Evolutionary conservation across 768 basidiomycete genomes (phyloP).

Genomic region (Lentinula detonsa): DNA sequence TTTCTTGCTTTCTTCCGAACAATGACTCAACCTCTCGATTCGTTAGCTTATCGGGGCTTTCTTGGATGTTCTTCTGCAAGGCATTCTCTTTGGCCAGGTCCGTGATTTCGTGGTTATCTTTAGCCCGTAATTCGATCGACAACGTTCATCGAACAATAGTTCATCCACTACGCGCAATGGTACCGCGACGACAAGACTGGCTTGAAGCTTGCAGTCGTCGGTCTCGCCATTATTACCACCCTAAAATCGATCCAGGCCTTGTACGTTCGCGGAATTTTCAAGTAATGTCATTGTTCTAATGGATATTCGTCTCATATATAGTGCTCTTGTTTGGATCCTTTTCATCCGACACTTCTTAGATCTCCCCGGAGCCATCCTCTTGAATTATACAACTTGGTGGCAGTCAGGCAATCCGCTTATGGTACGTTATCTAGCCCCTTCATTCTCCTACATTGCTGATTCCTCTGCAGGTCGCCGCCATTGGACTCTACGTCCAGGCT

Average conservation of each 20-base stretch:
- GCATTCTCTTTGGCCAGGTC: constrained; percentile 24
- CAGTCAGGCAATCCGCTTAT: constrained; percentile 23
- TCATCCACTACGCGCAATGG: constrained; percentile 19
- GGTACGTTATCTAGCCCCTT: constrained; percentile 11
- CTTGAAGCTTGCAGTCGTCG: constrained; percentile 16
- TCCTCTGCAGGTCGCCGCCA: constrained; percentile 19
- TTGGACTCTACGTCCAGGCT: constrained; percentile 25
- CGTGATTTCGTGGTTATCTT: not conserved
- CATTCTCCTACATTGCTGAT: not conserved
- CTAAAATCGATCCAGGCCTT: constrained; percentile 25
- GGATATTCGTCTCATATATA: constrained; percentile 5
- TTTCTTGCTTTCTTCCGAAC: not conserved
- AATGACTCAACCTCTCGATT: not conserved
- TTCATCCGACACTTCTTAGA: constrained; percentile 22
- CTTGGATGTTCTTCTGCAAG: constrained; percentile 23
- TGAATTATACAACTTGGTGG: constrained; percentile 27
- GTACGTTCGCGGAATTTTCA: constrained; percentile 12
- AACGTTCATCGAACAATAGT: constrained; percentile 10
- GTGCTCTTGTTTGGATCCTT: constrained; percentile 24
- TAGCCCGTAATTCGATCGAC: not conserved
- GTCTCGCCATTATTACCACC: constrained; percentile 19
- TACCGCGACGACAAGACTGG: constrained; percentile 17
- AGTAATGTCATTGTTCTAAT: not conserved
- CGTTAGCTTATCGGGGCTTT: constrained; percentile 22
- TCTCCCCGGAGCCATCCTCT: constrained; percentile 19